Conservation (phyloP, 2,329 filamentous ascomycete genomes). For the Capronia americana region DNA sequence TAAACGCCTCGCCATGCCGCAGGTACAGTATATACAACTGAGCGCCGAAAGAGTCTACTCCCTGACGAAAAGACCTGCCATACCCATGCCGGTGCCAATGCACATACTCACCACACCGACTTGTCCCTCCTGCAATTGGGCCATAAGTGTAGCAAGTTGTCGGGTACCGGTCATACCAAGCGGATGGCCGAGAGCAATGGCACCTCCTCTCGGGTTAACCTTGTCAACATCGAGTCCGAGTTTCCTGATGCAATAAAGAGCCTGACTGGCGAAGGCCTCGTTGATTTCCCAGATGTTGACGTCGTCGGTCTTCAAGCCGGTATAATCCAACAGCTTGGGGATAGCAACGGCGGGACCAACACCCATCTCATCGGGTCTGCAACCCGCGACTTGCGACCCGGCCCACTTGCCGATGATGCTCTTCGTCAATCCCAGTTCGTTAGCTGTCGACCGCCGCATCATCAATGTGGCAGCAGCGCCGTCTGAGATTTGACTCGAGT, state of each 20-base stretch:
- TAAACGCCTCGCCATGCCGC: constrained; percentile 3
- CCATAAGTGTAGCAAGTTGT: constrained; percentile 76
- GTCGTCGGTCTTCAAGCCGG: constrained; percentile 71
- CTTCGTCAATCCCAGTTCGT: constrained; percentile 70
- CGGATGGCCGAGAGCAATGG: constrained; percentile 92
- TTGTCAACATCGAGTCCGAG: constrained; percentile 63
- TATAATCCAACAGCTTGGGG: constrained; percentile 74
- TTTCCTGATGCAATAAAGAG: constrained; percentile 73
- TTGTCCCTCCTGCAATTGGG: constrained; percentile 71
- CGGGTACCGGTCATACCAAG: constrained; percentile 86
- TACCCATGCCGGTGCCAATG: constrained; percentile 80
- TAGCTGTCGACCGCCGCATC: constrained; percentile 82
- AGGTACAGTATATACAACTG: not conserved
- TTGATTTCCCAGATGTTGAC: constrained; percentile 93
- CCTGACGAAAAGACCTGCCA: constrained; percentile 71
- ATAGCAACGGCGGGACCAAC: constrained; percentile 86
- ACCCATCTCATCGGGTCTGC: constrained; percentile 91
- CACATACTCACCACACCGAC: constrained; percentile 93
- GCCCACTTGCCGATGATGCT: constrained; percentile 84
- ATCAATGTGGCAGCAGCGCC: constrained; percentile 83
- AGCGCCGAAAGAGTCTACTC: constrained; percentile 54
- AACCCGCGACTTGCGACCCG: constrained; percentile 75
- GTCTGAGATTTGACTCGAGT: constrained; percentile 83
- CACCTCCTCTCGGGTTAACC: constrained; percentile 91
- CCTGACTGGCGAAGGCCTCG: constrained; percentile 73